Evolutionary conservation across 805 yeast species (phyloP).

Genomic region (Candida piceae): DNA sequence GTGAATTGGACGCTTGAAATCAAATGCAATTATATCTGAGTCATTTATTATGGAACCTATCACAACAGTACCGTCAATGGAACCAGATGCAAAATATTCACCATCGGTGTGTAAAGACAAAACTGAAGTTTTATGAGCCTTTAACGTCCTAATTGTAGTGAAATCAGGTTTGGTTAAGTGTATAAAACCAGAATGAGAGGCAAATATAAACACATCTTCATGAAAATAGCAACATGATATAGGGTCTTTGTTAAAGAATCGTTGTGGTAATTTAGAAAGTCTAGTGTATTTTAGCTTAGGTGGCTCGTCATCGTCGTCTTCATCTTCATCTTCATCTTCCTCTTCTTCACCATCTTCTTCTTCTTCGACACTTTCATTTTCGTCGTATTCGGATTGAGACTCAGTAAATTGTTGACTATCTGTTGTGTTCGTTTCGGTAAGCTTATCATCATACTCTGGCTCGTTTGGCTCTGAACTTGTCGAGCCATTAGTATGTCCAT

Average conservation of each 20-base stretch:
- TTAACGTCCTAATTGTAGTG: slow-evolving; percentile 60
- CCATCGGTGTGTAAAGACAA: slow-evolving; percentile 73
- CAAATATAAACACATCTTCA: slow-evolving; percentile 65
- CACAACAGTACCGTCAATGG: slow-evolving; percentile 91
- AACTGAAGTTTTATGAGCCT: slow-evolving; percentile 84
- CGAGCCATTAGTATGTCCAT: too few relatives aligned
- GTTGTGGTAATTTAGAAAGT: slow-evolving; percentile 58
- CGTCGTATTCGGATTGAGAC: slow-evolving; percentile 1
- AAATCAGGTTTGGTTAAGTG: slow-evolving; percentile 62
- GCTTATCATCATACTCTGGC: too few relatives aligned
- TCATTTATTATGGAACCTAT: slow-evolving; percentile 65
- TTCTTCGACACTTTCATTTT: slow-evolving; percentile 25
- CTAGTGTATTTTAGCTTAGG: slow-evolving; percentile 76
- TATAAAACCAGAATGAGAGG: slow-evolving; percentile 83
- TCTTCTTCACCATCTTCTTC: slow-evolving; percentile 24
- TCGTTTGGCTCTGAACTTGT: too few relatives aligned
- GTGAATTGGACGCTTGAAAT: slow-evolving; percentile 84
- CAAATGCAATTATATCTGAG: slow-evolving; percentile 64
- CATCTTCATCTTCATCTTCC: slow-evolving; percentile 35
- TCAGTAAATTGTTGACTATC: too few relatives aligned
- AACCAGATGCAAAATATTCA: slow-evolving; percentile 72
- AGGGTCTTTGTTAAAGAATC: slow-evolving; percentile 71
- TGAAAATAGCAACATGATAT: slow-evolving; percentile 64
- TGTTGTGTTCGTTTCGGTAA: background rate
- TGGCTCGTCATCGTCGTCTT: slow-evolving; percentile 51